Evolutionary conservation across 495 filamentous ascomycete species (phyloP).

Genomic region (Ramalina intermedia): DNA sequence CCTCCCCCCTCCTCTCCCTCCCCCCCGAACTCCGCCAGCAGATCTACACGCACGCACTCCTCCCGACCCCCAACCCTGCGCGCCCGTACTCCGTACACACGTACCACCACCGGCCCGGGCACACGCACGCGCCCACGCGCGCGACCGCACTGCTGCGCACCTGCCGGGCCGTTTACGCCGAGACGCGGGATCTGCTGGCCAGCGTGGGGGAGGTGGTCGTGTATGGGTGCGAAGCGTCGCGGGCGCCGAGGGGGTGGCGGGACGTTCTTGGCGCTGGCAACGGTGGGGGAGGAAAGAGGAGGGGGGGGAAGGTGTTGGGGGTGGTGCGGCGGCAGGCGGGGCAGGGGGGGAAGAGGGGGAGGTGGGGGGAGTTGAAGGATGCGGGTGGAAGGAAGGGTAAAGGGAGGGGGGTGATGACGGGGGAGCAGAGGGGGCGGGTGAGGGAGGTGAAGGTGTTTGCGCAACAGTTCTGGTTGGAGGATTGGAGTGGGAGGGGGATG

Average conservation of each 20-base stretch:
- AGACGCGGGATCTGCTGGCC: slow-evolving; percentile 16
- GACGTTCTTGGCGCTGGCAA: not conserved
- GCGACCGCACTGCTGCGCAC: slow-evolving; percentile 15
- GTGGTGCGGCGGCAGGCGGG: not conserved
- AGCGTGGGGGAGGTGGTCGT: slow-evolving; percentile 17
- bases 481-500: slow-evolving; percentile 1
- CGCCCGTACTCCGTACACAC: slow-evolving; percentile 9
- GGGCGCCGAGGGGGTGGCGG: not conserved
- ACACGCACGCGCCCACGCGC: slow-evolving; percentile 10
- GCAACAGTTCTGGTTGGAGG: slow-evolving; percentile 19
- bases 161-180: slow-evolving; percentile 19
- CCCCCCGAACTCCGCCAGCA: slow-evolving; percentile 18
- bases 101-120: slow-evolving; percentile 19
- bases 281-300: not conserved
- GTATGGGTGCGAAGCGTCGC: slow-evolving; percentile 6
- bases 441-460: slow-evolving; percentile 16
- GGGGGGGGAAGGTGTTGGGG: not conserved
- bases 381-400: too few relatives aligned
- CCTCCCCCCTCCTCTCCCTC: slow-evolving; percentile 20
- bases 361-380: not conserved
- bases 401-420: not conserved
- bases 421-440: not conserved
- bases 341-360: not conserved
- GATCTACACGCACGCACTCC: slow-evolving; percentile 10
- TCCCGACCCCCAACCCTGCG: slow-evolving; percentile 12